phyloP scores from a whole-genome alignment of 192 early-diverging fungal genomes.

The Backusella parvicylindrica region DNA sequence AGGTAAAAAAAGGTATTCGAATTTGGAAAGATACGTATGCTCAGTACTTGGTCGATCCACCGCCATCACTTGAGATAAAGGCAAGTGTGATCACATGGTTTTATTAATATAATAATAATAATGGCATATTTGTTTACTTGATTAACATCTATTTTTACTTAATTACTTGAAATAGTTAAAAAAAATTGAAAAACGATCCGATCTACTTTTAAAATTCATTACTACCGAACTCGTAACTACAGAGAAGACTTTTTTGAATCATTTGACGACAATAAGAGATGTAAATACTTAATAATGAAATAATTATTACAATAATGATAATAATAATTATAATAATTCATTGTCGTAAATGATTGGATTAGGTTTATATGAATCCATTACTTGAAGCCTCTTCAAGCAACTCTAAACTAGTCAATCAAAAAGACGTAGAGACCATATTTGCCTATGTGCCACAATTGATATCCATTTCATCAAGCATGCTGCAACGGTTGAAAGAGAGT shows the following conservation, averaged over 20 bases:
- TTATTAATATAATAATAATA: neutral
- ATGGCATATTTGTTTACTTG: neutral
- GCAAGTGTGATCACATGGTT: neutral
- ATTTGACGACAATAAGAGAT: conserved; percentile 39
- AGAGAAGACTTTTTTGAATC: conserved; percentile 41
- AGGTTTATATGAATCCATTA: conserved; percentile 41
- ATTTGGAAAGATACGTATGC: conserved; percentile 6
- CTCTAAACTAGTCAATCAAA: conserved; percentile 25
- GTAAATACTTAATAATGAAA: conserved; percentile 9
- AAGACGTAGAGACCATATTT: conserved; percentile 31
- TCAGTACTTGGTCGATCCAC: neutral
- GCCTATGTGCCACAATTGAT: conserved; percentile 34
- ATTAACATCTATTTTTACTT: neutral
- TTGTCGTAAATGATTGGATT: neutral
- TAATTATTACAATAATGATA: too few species aligned
- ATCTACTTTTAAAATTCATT: conserved; percentile 30
- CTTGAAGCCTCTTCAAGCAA: conserved; percentile 19
- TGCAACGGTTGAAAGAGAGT: conserved; percentile 5
- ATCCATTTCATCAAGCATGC: conserved; percentile 15
- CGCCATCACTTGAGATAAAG: neutral
- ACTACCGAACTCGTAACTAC: conserved; percentile 44
- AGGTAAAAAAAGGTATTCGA: neutral
- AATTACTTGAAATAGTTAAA: neutral
- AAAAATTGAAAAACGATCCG: neutral
- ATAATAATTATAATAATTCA: too few species aligned